Conservation (phyloP, 176 grass and related monocot genomes). For the Leersia perrieri region DNA sequence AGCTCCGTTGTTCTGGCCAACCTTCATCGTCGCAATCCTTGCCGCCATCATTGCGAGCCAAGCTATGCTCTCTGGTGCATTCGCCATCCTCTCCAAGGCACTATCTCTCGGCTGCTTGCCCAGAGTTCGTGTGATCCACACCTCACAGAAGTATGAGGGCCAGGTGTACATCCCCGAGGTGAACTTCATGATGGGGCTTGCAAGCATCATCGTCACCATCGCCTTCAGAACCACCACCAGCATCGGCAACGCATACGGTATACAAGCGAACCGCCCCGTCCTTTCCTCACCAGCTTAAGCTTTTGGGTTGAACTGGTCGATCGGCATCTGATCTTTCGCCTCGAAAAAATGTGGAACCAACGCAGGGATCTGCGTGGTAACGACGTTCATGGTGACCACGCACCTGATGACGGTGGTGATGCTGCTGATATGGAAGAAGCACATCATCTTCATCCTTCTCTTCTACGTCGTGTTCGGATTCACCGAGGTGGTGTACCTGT, state of each 20-base stretch:
- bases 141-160: conserved; percentile 64
- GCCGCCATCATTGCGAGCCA: conserved; percentile 85
- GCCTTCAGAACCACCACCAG: conserved; percentile 58
- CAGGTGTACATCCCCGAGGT: conserved; percentile 90
- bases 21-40: conserved; percentile 66
- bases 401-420: conserved; percentile 66
- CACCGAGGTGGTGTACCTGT: conserved; percentile 62
- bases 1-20: conserved; percentile 65
- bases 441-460: conserved; percentile 33
- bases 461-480: conserved; percentile 51
- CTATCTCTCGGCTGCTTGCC: conserved; percentile 75
- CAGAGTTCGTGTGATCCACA: conserved; percentile 70
- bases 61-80: conserved; percentile 74
- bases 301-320: background rate
- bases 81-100: conserved; percentile 76
- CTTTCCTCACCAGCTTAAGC: background rate
- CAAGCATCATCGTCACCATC: conserved; percentile 57
- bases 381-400: conserved; percentile 67
- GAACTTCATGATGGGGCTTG: conserved; percentile 73
- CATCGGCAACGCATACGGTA: conserved; percentile 78
- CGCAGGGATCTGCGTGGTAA: conserved; percentile 68
- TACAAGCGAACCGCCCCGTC: background rate
- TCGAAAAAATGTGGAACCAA: too few relatives aligned
- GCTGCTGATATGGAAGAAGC: conserved; percentile 75
- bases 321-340: background rate